Conservation (phyloP, 2,329 filamentous ascomycete species). For the Apiospora koreana region DNA sequence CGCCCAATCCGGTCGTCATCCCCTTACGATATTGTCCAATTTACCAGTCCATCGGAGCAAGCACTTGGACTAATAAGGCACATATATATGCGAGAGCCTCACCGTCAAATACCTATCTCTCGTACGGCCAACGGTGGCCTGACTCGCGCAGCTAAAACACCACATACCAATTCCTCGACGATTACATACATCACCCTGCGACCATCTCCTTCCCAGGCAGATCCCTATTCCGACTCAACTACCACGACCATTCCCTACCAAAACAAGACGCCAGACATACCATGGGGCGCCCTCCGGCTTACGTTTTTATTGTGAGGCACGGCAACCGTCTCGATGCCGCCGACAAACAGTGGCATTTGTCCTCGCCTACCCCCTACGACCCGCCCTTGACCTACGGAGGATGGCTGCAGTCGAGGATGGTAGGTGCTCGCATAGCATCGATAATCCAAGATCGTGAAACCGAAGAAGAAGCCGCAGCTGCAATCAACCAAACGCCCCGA, state of each 20-base stretch:
- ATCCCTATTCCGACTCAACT: not conserved
- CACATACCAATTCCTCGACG: not conserved
- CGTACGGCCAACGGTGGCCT: constrained; percentile 1
- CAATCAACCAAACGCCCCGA: constrained; percentile 32
- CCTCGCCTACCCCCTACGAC: constrained; percentile 92
- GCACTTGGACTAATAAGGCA: not conserved
- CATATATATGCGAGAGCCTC: not conserved
- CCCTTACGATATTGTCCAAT: not conserved
- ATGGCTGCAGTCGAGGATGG: constrained; percentile 81
- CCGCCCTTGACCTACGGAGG: constrained; percentile 93
- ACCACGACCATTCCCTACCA: not conserved
- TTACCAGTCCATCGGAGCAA: not conserved
- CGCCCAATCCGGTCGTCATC: constrained; percentile 2
- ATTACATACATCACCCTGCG: not conserved
- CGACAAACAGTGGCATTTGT: constrained; percentile 92
- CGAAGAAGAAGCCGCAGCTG: constrained; percentile 32
- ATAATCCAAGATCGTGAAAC: constrained; percentile 60
- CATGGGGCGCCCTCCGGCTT: constrained; percentile 51
- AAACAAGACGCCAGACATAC: not conserved
- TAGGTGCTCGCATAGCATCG: constrained; percentile 81
- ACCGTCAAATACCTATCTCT: not conserved
- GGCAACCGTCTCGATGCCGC: constrained; percentile 92
- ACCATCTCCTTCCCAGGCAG: not conserved
- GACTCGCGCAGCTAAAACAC: not conserved
- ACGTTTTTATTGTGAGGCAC: constrained; percentile 65